Evolutionary conservation across 140 eudicot genomes (phyloP).

Genomic region (Bidens hawaiensis): DNA sequence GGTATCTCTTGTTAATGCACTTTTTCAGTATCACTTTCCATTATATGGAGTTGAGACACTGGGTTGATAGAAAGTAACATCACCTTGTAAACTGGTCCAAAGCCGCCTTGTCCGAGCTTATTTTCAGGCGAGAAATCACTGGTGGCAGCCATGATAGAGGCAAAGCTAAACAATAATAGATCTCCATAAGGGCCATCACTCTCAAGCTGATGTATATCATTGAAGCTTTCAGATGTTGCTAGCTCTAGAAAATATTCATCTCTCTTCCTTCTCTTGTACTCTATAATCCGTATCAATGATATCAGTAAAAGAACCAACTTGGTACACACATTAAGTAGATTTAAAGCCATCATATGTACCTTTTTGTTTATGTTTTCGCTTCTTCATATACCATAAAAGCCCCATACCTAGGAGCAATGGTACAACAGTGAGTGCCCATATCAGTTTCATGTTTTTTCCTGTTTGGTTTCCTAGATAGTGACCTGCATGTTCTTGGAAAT

Average conservation of each 20-base stretch:
- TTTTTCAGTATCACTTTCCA: background rate
- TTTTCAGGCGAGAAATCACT: slow-evolving; percentile 38
- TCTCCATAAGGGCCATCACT: slow-evolving; percentile 24
- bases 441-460: slow-evolving; percentile 6
- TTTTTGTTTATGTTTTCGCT: background rate
- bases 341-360: background rate
- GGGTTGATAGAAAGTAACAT: background rate
- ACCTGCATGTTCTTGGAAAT: no score
- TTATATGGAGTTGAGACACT: no score
- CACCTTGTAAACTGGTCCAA: slow-evolving; percentile 57
- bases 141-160: slow-evolving; percentile 31
- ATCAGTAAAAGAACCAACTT: background rate
- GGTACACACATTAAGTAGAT: background rate
- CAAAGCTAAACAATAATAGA: slow-evolving; percentile 36
- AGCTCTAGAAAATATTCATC: slow-evolving; percentile 9
- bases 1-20: background rate
- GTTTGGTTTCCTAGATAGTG: background rate
- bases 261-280: background rate
- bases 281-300: background rate
- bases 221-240: slow-evolving; percentile 35
- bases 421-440: slow-evolving; percentile 26
- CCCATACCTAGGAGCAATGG: background rate
- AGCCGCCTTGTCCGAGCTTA: slow-evolving; percentile 53
- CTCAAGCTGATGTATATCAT: slow-evolving; percentile 19
- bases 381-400: slow-evolving; percentile 9